These are phyloP conservation scores for Brasenia schreberi DNA, from an alignment of 164 flowering plant species.

Conservation along the genomic window DNA sequence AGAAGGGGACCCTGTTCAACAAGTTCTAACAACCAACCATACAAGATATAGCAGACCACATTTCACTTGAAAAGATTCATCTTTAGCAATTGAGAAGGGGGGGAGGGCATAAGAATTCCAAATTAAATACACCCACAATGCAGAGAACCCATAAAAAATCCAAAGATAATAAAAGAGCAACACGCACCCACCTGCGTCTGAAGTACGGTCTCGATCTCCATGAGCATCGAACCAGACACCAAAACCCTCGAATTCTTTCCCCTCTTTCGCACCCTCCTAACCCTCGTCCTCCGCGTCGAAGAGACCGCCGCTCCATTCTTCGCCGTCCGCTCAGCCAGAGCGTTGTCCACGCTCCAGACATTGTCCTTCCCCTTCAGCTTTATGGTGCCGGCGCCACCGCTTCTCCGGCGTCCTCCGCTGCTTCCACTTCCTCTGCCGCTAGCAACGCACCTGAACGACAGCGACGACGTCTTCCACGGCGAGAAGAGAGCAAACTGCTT, in stretches of 20 bases:
- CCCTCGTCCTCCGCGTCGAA: slow-evolving; percentile 18
- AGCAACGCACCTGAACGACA: neutral
- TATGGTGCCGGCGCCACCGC: neutral
- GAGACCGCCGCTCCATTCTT: slow-evolving; percentile 10
- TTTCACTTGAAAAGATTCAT: too few relatives aligned
- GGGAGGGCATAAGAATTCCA: too few relatives aligned
- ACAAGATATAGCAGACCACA: too few relatives aligned
- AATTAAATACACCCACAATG: neutral
- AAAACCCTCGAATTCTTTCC: slow-evolving; percentile 28
- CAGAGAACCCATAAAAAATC: neutral
- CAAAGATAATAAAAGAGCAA: neutral
- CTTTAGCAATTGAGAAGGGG: too few relatives aligned
- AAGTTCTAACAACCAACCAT: too few relatives aligned
- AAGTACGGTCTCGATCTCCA: slow-evolving; percentile 82
- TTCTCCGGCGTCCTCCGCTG: neutral
- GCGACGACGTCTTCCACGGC: neutral
- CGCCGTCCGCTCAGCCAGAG: slow-evolving; percentile 23
- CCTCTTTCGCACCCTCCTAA: slow-evolving; percentile 23
- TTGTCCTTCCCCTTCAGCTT: slow-evolving; percentile 52
- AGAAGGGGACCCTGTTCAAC: too few relatives aligned
- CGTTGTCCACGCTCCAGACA: slow-evolving; percentile 91
- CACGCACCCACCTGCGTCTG: slow-evolving; percentile 63
- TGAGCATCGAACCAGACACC: slow-evolving; percentile 69
- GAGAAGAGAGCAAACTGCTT: neutral
- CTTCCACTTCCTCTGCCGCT: neutral